These are phyloP conservation scores for Kalanchoe fedtschenkoi DNA, from an alignment of 164 flowering plant species.

Conservation along the genomic window DNA sequence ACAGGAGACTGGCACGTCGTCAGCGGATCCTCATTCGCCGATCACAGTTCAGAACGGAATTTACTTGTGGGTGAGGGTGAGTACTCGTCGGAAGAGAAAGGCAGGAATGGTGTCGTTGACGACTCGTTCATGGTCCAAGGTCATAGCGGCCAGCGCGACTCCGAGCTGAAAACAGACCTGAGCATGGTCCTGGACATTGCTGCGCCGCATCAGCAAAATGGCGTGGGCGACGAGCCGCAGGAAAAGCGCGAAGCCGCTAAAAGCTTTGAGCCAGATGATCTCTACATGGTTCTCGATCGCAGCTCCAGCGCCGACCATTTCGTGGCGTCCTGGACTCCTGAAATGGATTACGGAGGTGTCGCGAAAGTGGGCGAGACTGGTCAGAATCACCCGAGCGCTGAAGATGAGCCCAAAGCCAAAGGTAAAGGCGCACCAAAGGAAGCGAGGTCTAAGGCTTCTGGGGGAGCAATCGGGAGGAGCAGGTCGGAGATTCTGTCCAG, in stretches of 20 bases:
- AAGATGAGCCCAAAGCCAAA: slow-evolving; percentile 20
- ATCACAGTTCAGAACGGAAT: slow-evolving; percentile 15
- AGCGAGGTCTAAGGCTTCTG: slow-evolving; percentile 27
- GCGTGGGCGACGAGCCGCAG: slow-evolving; percentile 16
- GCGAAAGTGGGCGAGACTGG: slow-evolving; percentile 21
- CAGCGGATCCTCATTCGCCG: slow-evolving; percentile 18
- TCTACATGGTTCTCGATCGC: slow-evolving; percentile 66
- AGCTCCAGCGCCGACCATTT: slow-evolving; percentile 29
- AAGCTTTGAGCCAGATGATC: slow-evolving; percentile 66
- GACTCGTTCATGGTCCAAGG: slow-evolving; percentile 71
- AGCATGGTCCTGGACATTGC: slow-evolving; percentile 40
- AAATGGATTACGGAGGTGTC: slow-evolving; percentile 41
- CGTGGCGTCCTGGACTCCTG: slow-evolving; percentile 57
- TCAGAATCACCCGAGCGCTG: slow-evolving; percentile 18
- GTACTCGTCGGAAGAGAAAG: slow-evolving; percentile 15
- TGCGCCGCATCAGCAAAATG: slow-evolving; percentile 23
- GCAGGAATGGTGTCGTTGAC: slow-evolving; percentile 35
- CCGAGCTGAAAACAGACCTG: slow-evolving; percentile 36
- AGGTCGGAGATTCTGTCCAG: slow-evolving; percentile 37
- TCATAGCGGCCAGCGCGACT: slow-evolving; percentile 25
- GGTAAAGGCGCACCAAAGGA: slow-evolving; percentile 31
- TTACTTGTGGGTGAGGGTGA: slow-evolving; percentile 32
- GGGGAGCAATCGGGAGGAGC: slow-evolving; percentile 34
- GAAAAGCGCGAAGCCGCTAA: slow-evolving; percentile 17
- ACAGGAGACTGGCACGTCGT: slow-evolving; percentile 49